These are phyloP conservation scores for Monilinia fructicola DNA, from an alignment of 2,329 filamentous ascomycete genomes.

Conservation along the genomic window DNA sequence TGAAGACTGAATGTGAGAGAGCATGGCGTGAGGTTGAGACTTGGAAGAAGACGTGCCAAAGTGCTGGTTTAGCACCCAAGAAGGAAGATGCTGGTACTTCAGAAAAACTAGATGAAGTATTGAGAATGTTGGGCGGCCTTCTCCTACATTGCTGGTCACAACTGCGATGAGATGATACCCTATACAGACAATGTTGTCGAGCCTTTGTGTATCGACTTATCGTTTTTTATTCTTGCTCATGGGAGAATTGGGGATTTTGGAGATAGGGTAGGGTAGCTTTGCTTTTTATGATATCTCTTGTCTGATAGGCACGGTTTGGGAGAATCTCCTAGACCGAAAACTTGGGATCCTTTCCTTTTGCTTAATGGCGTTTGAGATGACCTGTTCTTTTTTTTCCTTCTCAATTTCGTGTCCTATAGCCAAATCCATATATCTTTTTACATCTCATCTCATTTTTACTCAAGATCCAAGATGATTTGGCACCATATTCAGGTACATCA, in stretches of 20 bases:
- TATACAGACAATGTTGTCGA: slow-evolving; percentile 33
- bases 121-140: slow-evolving; percentile 34
- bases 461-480: neutral
- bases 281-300: slow-evolving; percentile 12
- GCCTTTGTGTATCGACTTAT: slow-evolving; percentile 38
- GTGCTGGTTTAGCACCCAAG: slow-evolving; percentile 54
- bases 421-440: neutral
- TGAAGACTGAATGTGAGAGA: slow-evolving; percentile 76
- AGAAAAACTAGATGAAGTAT: slow-evolving; percentile 36
- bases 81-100: slow-evolving; percentile 43
- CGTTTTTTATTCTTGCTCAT: slow-evolving; percentile 23
- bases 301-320: slow-evolving; percentile 7
- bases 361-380: slow-evolving; percentile 14
- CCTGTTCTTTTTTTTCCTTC: neutral
- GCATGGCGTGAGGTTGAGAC: slow-evolving; percentile 75
- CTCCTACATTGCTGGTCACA: slow-evolving; percentile 31
- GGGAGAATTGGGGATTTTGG: slow-evolving; percentile 14
- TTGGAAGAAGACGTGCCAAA: slow-evolving; percentile 71
- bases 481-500: slow-evolving; percentile 4
- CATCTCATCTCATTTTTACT: neutral
- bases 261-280: slow-evolving; percentile 20
- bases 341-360: neutral
- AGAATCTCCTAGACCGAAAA: slow-evolving; percentile 11
- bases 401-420: neutral
- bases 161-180: slow-evolving; percentile 38